phyloP scores from a whole-genome alignment of 192 early-diverging fungal species.

The Coemansia sp. region DNA sequence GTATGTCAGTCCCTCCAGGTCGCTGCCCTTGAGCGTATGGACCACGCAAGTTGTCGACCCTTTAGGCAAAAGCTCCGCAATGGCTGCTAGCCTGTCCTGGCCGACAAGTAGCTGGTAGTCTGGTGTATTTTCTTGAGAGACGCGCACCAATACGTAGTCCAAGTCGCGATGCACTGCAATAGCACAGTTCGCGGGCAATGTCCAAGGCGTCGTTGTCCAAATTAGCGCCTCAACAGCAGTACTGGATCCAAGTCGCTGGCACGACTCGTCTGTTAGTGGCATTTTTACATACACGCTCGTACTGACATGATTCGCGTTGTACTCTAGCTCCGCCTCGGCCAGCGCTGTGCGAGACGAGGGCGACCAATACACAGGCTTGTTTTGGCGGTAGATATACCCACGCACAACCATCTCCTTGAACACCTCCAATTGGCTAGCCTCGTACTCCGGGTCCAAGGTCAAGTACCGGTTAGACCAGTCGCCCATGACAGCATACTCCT shows the following conservation, averaged over 20 bases:
- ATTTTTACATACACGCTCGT: slow-evolving; percentile 70
- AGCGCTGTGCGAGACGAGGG: slow-evolving; percentile 79
- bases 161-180: slow-evolving; percentile 67
- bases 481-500: slow-evolving; percentile 71
- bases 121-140: not conserved
- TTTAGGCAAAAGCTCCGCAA: slow-evolving; percentile 15
- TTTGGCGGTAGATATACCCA: slow-evolving; percentile 72
- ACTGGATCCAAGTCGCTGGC: slow-evolving; percentile 8
- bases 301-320: slow-evolving; percentile 71
- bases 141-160: slow-evolving; percentile 56
- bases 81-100: slow-evolving; percentile 15
- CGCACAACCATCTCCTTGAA: slow-evolving; percentile 72
- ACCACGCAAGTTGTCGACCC: slow-evolving; percentile 4
- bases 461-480: slow-evolving; percentile 70
- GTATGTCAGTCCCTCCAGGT: slow-evolving; percentile 59
- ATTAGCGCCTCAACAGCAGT: slow-evolving; percentile 52
- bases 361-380: slow-evolving; percentile 83
- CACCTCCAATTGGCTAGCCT: slow-evolving; percentile 67
- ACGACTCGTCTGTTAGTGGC: slow-evolving; percentile 41
- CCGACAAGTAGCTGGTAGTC: slow-evolving; percentile 31
- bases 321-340: slow-evolving; percentile 79
- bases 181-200: slow-evolving; percentile 72
- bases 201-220: slow-evolving; percentile 86
- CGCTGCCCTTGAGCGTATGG: slow-evolving; percentile 34
- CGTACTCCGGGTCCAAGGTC: slow-evolving; percentile 72